Evolutionary conservation across 2,329 filamentous ascomycete species (phyloP).

Genomic region (Ceratocystis cubensis): DNA sequence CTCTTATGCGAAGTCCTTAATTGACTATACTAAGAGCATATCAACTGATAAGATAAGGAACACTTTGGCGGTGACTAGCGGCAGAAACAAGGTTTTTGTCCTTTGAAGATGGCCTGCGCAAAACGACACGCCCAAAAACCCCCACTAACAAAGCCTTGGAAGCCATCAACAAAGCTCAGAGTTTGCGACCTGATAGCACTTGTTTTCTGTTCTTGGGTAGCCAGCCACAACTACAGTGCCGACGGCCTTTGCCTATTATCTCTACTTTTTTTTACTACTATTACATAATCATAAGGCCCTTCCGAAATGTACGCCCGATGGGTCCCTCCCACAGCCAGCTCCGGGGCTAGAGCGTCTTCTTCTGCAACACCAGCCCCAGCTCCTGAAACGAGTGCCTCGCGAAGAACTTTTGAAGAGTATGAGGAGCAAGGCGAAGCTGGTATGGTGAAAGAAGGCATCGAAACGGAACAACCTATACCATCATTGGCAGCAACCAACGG

Average conservation of each 20-base stretch:
- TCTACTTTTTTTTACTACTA: not conserved
- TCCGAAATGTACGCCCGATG: constrained; percentile 19
- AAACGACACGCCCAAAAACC: not conserved
- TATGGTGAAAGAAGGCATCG: not conserved
- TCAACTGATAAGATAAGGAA: constrained; percentile 16
- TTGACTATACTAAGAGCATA: too few species aligned
- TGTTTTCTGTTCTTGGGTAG: not conserved
- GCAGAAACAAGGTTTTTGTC: constrained; percentile 13
- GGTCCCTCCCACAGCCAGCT: constrained; percentile 15
- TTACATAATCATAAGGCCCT: not conserved
- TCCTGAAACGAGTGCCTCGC: not conserved
- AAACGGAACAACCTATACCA: not conserved
- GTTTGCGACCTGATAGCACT: not conserved
- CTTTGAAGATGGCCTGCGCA: not conserved
- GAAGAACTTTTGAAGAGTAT: not conserved
- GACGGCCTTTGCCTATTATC: not conserved
- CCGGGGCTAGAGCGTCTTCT: not conserved
- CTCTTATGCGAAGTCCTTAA: too few species aligned
- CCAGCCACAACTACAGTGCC: not conserved
- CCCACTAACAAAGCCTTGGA: not conserved
- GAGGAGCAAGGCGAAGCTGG: not conserved
- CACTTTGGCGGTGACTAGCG: constrained; percentile 12
- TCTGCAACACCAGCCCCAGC: not conserved
- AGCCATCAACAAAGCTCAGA: not conserved
- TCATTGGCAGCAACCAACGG: constrained; percentile 15